A percentile compares a stretch with the other conserved stretches of the same genome.
phyloP scores from a whole-genome alignment of 768 basidiomycete species.

The Candolleomyces aberdarensis region DNA sequence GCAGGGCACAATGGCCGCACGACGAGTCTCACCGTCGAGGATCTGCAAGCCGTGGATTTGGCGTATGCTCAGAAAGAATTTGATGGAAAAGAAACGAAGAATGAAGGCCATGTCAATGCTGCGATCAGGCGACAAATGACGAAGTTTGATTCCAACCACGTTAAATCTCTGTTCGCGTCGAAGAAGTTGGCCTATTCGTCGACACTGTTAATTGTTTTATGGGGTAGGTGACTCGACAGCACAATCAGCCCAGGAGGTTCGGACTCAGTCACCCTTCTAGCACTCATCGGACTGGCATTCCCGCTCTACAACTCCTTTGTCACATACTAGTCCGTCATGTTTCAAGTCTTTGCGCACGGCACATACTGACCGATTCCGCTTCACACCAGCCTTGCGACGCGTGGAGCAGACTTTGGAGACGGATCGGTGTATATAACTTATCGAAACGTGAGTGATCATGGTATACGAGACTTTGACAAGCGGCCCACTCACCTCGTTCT shows the following conservation, averaged over 20 bases:
- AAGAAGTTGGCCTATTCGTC: slow-evolving; percentile 65
- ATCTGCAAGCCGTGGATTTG: slow-evolving; percentile 29
- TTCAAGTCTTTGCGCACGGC: too few relatives aligned
- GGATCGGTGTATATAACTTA: slow-evolving; percentile 70
- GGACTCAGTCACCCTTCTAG: slow-evolving; percentile 27
- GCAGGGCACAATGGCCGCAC: slow-evolving; percentile 59
- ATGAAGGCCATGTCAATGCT: background rate
- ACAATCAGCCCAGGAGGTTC: background rate
- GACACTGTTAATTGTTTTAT: slow-evolving; percentile 53
- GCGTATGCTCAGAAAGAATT: background rate
- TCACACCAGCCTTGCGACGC: slow-evolving; percentile 28
- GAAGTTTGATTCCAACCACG: slow-evolving; percentile 34
- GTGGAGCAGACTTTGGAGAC: slow-evolving; percentile 69
- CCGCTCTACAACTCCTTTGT: slow-evolving; percentile 29
- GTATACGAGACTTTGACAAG: background rate
- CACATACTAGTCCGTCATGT: slow-evolving; percentile 24
- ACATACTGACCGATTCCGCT: background rate
- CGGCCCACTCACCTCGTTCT: background rate
- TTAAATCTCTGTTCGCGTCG: slow-evolving; percentile 62
- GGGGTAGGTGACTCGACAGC: slow-evolving; percentile 28
- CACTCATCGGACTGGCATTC: slow-evolving; percentile 68
- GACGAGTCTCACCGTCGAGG: slow-evolving; percentile 45
- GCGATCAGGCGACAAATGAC: slow-evolving; percentile 32
- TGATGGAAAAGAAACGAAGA: background rate
- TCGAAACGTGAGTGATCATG: slow-evolving; percentile 50